Evolutionary conservation across 1,284 basidiomycete genomes (phyloP).

Genomic region (Bondarzewia mesenterica): DNA sequence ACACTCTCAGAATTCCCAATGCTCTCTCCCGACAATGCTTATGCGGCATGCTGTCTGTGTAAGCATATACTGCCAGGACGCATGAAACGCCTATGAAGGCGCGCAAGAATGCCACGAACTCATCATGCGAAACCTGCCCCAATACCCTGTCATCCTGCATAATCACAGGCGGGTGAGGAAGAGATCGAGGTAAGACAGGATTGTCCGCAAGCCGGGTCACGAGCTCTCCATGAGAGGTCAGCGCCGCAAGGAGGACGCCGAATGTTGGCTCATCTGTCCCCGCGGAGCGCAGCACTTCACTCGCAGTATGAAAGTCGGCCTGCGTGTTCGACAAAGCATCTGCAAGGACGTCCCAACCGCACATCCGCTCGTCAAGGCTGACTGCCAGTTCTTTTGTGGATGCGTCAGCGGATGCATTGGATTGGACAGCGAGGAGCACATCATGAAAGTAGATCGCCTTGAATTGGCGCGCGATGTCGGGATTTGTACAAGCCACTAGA

Average conservation of each 20-base stretch:
- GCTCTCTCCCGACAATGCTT: conserved; percentile 53
- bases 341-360: conserved; percentile 53
- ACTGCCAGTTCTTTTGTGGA: conserved; percentile 35
- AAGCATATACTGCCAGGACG: conserved; percentile 69
- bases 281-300: conserved; percentile 46
- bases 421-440: conserved; percentile 32
- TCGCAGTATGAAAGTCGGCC: conserved; percentile 40
- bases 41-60: conserved; percentile 69
- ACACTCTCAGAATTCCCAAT: conserved; percentile 53
- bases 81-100: conserved; percentile 59
- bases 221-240: conserved; percentile 49
- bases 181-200: conserved; percentile 29
- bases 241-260: conserved; percentile 62
- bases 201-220: conserved; percentile 36
- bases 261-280: conserved; percentile 55
- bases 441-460: conserved; percentile 32
- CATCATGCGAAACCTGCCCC: conserved; percentile 33
- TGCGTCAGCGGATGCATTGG: conserved; percentile 29
- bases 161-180: conserved; percentile 22
- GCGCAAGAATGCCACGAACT: conserved; percentile 55
- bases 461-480: conserved; percentile 47
- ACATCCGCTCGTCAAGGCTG: conserved; percentile 40
- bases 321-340: conserved; percentile 47
- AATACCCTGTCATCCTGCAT: conserved; percentile 9
- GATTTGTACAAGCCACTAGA: conserved; percentile 53